Evolutionary conservation across 345 rosid genomes (phyloP), one percentile per base, ranked within the genome.

Genomic region (Cochlearia excelsa): DNA sequence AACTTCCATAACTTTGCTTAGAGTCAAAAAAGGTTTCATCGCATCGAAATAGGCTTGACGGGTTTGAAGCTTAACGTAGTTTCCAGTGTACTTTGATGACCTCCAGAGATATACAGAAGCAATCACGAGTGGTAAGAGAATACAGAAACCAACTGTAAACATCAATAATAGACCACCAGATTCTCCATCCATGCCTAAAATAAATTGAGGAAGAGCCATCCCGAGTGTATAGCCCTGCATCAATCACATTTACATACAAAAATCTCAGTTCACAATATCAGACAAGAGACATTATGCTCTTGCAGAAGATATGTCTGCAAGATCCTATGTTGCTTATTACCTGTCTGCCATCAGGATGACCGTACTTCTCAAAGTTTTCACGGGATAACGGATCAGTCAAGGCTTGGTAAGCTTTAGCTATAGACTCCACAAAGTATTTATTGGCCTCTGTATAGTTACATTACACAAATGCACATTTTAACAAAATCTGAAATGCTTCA

Each of bases 261-360:
- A 0, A 6, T n/a, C 37, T 26, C 35, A 55, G 42, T 9, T 9
- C 8, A 47, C n/a, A n/a, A n/a, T n/a, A n/a, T n/a, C n/a, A n/a
- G n/a, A n/a, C n/a, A n/a, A n/a, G n/a, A n/a, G n/a, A n/a, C n/a
- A n/a, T n/a, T n/a, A n/a, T n/a, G n/a, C n/a, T n/a, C n/a, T 31
- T 31, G 35, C 5, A 31, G 35, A 31, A 31, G n/a, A n/a, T n/a
- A n/a, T n/a, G n/a, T n/a, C n/a, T n/a, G n/a, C n/a, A n/a, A n/a
- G n/a, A n/a, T n/a, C n/a, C n/a, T n/a, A n/a, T n/a, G n/a, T n/a
- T n/a, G n/a, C 4, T 37, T 37, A 37, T 3, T 5, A 84, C 99
- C 88, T 90, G 96, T 77, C 87, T 90, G 31, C 99, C 99, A 78
- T 94, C 97, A 1, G 97, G 99, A 77, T 94, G 99, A 33, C 99